Evolutionary conservation across 495 filamentous ascomycete genomes (phyloP).

Genomic region (Barbatosphaeria neglecta): DNA sequence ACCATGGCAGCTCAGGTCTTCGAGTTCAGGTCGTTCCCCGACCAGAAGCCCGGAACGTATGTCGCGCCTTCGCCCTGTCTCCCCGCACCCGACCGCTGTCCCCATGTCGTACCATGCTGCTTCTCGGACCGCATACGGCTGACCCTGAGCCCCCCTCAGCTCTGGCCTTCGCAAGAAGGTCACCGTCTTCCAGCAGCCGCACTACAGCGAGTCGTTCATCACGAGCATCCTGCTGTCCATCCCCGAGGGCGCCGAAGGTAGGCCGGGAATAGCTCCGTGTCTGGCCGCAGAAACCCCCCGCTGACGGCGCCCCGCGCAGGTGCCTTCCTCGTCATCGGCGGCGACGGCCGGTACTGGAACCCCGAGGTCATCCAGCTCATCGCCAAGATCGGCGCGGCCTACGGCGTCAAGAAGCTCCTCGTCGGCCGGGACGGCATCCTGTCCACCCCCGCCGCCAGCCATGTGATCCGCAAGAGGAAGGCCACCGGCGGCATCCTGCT

Average conservation of each 20-base stretch:
- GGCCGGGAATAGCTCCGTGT: too few relatives aligned
- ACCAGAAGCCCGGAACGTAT: slow-evolving; percentile 99
- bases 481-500: slow-evolving; percentile 93
- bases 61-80: slow-evolving; percentile 28
- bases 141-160: slow-evolving; percentile 36
- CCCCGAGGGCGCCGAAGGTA: slow-evolving; percentile 73
- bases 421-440: slow-evolving; percentile 94
- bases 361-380: slow-evolving; percentile 91
- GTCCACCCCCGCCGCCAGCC: slow-evolving; percentile 89
- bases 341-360: slow-evolving; percentile 96
- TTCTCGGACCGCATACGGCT: too few relatives aligned
- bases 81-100: not conserved
- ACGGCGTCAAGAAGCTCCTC: slow-evolving; percentile 96
- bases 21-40: slow-evolving; percentile 66
- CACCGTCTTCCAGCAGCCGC: slow-evolving; percentile 84
- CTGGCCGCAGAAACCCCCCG: too few relatives aligned
- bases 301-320: slow-evolving; percentile 23
- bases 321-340: slow-evolving; percentile 89
- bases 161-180: slow-evolving; percentile 99
- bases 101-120: too few relatives aligned
- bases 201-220: slow-evolving; percentile 95
- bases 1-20: slow-evolving; percentile 66
- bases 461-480: slow-evolving; percentile 84
- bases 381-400: slow-evolving; percentile 91
- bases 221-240: slow-evolving; percentile 90